Conservation (phyloP, 257 asterid species). For the Solanum dulcamara region DNA sequence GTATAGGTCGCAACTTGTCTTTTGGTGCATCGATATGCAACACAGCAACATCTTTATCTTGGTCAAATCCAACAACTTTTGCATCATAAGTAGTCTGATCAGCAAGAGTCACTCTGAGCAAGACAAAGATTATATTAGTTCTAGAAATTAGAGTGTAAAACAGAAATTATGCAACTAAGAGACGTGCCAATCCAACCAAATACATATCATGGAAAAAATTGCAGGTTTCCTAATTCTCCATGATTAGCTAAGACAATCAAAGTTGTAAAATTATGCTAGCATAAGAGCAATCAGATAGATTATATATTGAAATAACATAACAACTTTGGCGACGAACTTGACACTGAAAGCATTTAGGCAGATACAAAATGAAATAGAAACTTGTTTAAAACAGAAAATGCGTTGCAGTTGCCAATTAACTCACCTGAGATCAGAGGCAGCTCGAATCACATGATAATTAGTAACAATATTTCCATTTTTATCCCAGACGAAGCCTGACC, state of each 20-base stretch:
- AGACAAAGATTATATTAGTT: conserved; percentile 4
- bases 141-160: not conserved
- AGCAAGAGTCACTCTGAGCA: conserved; percentile 72
- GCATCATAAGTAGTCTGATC: conserved; percentile 92
- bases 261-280: not conserved
- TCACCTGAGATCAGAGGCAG: conserved; percentile 94
- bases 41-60: conserved; percentile 97
- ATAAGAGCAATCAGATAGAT: not conserved
- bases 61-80: conserved; percentile 91
- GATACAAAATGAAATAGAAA: not conserved
- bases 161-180: not conserved
- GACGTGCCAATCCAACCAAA: not conserved
- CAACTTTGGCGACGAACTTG: not conserved
- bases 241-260: not conserved
- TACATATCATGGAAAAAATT: not conserved
- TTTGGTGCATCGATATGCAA: conserved; percentile 60
- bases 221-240: not conserved
- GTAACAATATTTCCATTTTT: conserved; percentile 71
- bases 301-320: not conserved
- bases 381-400: not conserved
- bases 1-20: conserved; percentile 80
- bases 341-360: not conserved
- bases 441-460: conserved; percentile 94
- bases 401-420: not conserved
- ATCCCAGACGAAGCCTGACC: conserved; percentile 97